These are phyloP conservation scores for Lolium perenne DNA, from an alignment of 176 grass and related monocot genomes.

Conservation along the genomic window DNA sequence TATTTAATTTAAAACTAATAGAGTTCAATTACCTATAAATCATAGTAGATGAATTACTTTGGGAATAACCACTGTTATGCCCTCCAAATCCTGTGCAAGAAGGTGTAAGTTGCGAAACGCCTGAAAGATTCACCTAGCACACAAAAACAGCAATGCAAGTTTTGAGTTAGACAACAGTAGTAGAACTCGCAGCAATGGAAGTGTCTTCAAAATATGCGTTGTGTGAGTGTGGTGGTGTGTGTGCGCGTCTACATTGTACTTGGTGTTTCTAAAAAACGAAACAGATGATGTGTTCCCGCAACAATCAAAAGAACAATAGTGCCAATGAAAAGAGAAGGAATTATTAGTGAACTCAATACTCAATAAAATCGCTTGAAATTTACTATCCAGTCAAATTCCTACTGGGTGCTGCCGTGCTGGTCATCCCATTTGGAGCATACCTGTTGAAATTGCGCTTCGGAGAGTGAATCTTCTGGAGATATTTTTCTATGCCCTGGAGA, in stretches of 20 bases:
- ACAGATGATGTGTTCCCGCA: conserved; percentile 16
- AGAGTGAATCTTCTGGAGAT: conserved; percentile 38
- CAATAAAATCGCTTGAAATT: conserved; percentile 21
- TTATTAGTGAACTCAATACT: conserved; percentile 27
- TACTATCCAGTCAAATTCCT: conserved; percentile 16
- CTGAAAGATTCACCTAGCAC: conserved; percentile 48
- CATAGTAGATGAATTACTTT: conserved; percentile 39
- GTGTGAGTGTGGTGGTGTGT: not conserved
- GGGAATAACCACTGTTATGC: conserved; percentile 42
- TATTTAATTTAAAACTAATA: conserved; percentile 28
- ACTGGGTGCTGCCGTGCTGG: not conserved
- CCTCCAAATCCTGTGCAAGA: conserved; percentile 49
- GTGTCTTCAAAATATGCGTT: not conserved
- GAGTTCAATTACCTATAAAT: conserved; percentile 45
- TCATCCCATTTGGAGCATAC: conserved; percentile 42
- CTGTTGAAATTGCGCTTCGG: conserved; percentile 44
- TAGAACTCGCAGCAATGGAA: not conserved
- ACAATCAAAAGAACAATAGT: conserved; percentile 29
- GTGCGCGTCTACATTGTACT: not conserved
- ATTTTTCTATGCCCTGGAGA: conserved; percentile 42
- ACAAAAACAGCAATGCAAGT: not conserved
- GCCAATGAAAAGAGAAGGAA: conserved; percentile 19
- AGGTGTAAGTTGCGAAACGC: conserved; percentile 37
- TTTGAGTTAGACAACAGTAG: conserved; percentile 24
- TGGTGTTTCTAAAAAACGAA: conserved; percentile 19